Evolutionary conservation across 805 yeast species (phyloP).

Genomic region (Ogataea sp.): DNA sequence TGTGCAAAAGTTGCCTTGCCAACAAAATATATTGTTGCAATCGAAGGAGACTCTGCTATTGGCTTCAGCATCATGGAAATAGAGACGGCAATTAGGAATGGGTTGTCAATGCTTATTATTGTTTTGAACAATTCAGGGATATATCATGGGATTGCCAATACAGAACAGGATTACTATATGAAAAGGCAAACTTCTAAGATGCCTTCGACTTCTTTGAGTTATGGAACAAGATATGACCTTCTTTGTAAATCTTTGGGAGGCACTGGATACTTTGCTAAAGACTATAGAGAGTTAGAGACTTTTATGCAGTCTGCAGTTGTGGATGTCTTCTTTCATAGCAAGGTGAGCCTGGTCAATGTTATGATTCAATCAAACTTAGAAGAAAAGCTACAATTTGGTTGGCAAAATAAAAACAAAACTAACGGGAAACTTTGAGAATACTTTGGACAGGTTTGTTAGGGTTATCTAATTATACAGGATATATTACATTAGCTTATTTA

Average conservation of each 20-base stretch:
- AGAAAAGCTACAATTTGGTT: conserved; percentile 52
- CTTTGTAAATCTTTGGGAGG: conserved; percentile 52
- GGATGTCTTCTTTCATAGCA: conserved; percentile 17
- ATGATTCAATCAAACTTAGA: conserved; percentile 52
- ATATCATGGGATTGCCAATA: conserved; percentile 48
- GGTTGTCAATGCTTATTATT: conserved; percentile 45
- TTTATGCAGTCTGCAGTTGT: conserved; percentile 29
- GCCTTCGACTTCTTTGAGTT: conserved; percentile 55
- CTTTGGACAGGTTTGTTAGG: not conserved
- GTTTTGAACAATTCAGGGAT: conserved; percentile 74
- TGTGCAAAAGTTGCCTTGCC: conserved; percentile 45
- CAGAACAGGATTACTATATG: conserved; percentile 9
- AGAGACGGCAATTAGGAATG: conserved; percentile 56
- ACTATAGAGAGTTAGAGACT: conserved; percentile 29
- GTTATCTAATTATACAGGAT: not conserved
- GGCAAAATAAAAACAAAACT: conserved; percentile 46
- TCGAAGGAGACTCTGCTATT: conserved; percentile 74
- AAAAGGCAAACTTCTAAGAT: conserved; percentile 9
- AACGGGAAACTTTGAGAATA: conserved; percentile 3
- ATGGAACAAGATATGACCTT: conserved; percentile 48
- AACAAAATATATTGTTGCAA: conserved; percentile 39
- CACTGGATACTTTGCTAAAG: conserved; percentile 38
- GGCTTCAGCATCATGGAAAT: conserved; percentile 68
- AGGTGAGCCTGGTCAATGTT: conserved; percentile 46
- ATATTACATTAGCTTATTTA: not conserved